Evolutionary conservation across 75 land plant genomes (phyloP).

Genomic region (Sequoiadendron giganteum): DNA sequence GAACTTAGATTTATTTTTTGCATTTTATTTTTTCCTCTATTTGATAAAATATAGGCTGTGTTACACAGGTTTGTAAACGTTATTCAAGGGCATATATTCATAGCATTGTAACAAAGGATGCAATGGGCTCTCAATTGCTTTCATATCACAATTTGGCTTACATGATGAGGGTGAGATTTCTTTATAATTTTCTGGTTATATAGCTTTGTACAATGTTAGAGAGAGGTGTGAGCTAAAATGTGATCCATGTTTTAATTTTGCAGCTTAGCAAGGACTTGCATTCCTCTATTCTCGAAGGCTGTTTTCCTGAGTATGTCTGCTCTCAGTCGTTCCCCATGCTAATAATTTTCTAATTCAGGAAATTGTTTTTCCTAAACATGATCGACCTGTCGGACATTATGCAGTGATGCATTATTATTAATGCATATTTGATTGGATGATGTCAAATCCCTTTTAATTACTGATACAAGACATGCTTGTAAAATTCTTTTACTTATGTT

Average conservation of each 20-base stretch:
- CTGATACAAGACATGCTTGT: not conserved
- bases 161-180: slow-evolving; percentile 80
- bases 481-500: not conserved
- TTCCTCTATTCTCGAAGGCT: slow-evolving; percentile 75
- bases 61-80: slow-evolving; percentile 80
- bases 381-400: not conserved
- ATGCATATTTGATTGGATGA: not conserved
- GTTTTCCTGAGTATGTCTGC: slow-evolving; percentile 89
- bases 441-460: not conserved
- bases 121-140: slow-evolving; percentile 96
- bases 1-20: not conserved
- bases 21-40: not conserved
- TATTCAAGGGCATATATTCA: slow-evolving; percentile 93
- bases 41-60: not conserved
- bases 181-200: not conserved
- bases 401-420: not conserved
- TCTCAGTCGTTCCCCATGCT: not conserved
- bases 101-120: slow-evolving; percentile 92
- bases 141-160: slow-evolving; percentile 95
- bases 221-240: not conserved
- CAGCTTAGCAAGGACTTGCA: slow-evolving; percentile 95
- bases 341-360: not conserved
- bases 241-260: slow-evolving; percentile 21
- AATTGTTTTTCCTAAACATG: not conserved
- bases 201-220: not conserved